Evolutionary conservation across 2,329 filamentous ascomycete species (phyloP), one percentile per base, ranked within the genome.

Genomic region (Ambrosiella beaveri): DNA sequence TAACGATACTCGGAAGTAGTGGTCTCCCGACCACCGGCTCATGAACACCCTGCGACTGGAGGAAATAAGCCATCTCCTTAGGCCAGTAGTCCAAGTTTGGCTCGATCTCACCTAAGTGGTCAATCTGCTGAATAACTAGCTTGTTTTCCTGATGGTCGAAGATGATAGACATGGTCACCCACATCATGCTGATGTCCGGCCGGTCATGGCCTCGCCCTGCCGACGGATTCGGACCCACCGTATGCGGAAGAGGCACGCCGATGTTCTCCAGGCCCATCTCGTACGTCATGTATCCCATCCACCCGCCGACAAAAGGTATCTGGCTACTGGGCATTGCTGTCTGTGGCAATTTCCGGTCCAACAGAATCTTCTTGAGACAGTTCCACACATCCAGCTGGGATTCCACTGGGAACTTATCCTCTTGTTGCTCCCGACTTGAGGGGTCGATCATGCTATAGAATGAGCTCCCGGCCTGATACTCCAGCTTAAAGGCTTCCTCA

Each of bases 221-320:
- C 51, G 37, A 13, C 41, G 12, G 35, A 15, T 38, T 17, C 47
- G 19, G 19, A 27, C 17, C 19, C 35, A 19, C 8, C n/a, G 49
- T 15, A 5, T 64, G 63, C 1, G 69, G 62, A 8, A 70, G 57
- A 1, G 62, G 17, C 19, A 85, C 71, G 54, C 72, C 69, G 57
- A 82, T 81, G 15, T 75, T 80, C 62, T 75, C 73, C 1, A 94
- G 71, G 0, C 88, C 87, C 66, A 89, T 80, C 68, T 95, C 89
- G 61, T 95, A 95, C 0, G 86, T 88, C 55, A 88, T 77, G 65
- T 85, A 94, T 0, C 89, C 89, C 70, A 95, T 80, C 60, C 95
- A 82, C 0, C 89, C 89, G 56, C 88, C 89, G 69, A 86, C 81
- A 66, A 95, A 95, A 0, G 86, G 60, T 9, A 44, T 56, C 7